phyloP scores from a whole-genome alignment of 345 rosid species.

The Sisymbrium irio region DNA sequence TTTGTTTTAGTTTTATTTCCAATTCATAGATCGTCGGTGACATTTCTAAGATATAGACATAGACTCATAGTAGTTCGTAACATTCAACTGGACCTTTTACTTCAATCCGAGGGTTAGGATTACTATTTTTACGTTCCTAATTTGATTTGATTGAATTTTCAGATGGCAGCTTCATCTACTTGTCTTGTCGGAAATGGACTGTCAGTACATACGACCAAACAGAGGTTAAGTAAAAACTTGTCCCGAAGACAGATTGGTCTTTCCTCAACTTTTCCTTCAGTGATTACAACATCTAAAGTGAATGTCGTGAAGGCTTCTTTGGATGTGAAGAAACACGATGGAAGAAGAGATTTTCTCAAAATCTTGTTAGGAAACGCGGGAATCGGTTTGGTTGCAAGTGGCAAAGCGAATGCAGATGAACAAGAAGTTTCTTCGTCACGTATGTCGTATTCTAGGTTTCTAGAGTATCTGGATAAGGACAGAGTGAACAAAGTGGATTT shows the following conservation, averaged over 20 bases:
- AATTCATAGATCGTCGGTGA: not conserved
- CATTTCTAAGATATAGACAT: not conserved
- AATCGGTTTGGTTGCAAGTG: constrained; percentile 56
- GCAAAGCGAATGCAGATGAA: constrained; percentile 84
- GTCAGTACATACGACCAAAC: constrained; percentile 40
- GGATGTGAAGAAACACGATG: constrained; percentile 47
- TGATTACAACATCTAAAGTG: constrained; percentile 40
- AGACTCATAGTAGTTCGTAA: not conserved
- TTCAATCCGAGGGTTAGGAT: no score
- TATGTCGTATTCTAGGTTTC: constrained; percentile 96
- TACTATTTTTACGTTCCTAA: not conserved
- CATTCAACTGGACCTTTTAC: not conserved
- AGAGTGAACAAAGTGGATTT: constrained; percentile 86
- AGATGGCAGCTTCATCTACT: constrained; percentile 80
- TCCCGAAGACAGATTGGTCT: constrained; percentile 39
- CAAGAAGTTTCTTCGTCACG: constrained; percentile 93
- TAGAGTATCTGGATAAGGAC: constrained; percentile 92
- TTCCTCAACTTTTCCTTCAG: constrained; percentile 35
- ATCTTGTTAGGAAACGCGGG: constrained; percentile 65
- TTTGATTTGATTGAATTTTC: not conserved
- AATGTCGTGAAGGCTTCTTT: constrained; percentile 51
- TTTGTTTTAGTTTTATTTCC: not conserved
- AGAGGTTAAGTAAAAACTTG: constrained; percentile 38
- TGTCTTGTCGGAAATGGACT: constrained; percentile 69
- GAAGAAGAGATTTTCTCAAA: constrained; percentile 77